phyloP scores from a whole-genome alignment of 306 rosid genomes.

The Cucumis cinereus region DNA sequence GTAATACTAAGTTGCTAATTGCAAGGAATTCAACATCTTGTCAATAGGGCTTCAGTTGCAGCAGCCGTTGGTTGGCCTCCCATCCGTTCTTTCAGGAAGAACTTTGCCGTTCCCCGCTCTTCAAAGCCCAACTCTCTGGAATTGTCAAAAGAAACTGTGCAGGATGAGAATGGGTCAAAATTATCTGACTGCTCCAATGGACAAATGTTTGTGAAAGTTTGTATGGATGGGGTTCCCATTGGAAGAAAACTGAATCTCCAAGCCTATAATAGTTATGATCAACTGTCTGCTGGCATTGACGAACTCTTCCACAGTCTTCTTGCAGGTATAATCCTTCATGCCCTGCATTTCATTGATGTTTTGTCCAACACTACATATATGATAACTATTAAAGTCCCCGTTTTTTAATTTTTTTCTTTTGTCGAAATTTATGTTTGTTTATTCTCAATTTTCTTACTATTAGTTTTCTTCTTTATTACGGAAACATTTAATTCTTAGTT shows the following conservation, averaged over 20 bases:
- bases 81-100: constrained; percentile 65
- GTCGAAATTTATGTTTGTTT: neutral
- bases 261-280: constrained; percentile 64
- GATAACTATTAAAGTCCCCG: neutral
- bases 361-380: neutral
- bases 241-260: constrained; percentile 83
- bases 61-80: constrained; percentile 95
- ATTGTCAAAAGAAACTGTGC: neutral
- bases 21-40: neutral
- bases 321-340: constrained; percentile 25
- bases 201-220: constrained; percentile 63
- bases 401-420: neutral
- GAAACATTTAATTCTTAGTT: neutral
- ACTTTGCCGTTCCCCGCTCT: constrained; percentile 19
- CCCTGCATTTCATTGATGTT: neutral
- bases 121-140: neutral
- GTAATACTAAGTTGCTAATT: neutral
- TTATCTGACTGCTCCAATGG: constrained; percentile 5
- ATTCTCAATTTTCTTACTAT: too few species aligned
- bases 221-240: constrained; percentile 81
- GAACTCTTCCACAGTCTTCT: constrained; percentile 66
- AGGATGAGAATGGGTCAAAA: constrained; percentile 22
- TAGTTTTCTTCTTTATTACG: too few species aligned
- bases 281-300: constrained; percentile 62
- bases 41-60: constrained; percentile 39